Evolutionary conservation across 2,329 filamentous ascomycete species (phyloP).

Genomic region (Cladosporium colombiae): DNA sequence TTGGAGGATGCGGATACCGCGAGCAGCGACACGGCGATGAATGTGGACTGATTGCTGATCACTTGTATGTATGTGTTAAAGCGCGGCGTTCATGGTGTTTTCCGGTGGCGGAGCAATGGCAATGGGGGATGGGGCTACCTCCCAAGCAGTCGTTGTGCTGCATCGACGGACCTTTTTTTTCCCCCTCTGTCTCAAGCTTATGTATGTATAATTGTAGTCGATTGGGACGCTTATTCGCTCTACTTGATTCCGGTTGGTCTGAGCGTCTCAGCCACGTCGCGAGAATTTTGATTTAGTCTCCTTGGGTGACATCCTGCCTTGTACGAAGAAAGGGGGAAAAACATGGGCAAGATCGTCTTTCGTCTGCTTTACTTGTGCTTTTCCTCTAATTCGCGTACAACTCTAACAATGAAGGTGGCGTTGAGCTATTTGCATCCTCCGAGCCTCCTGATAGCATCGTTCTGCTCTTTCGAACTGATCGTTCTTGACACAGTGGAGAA

Average conservation of each 20-base stretch:
- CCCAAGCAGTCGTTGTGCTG: background rate
- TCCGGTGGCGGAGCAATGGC: background rate
- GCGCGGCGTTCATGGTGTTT: constrained; percentile 11
- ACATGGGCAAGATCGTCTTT: background rate
- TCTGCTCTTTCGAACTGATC: background rate
- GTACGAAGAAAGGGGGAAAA: background rate
- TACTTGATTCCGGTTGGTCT: background rate
- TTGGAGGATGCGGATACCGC: constrained; percentile 32
- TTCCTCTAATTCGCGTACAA: background rate
- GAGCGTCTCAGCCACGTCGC: background rate
- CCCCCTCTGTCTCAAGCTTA: background rate
- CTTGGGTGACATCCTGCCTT: background rate
- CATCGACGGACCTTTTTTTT: background rate
- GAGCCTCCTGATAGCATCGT: background rate
- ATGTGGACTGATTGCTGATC: constrained; percentile 1
- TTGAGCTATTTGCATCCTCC: background rate
- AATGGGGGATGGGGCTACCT: background rate
- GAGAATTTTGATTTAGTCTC: background rate
- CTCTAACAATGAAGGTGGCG: background rate
- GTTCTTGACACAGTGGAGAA: too few species aligned
- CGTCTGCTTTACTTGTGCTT: too few species aligned
- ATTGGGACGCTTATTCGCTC: background rate
- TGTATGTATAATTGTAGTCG: background rate
- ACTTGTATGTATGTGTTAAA: constrained; percentile 6
- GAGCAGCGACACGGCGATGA: constrained; percentile 11